Evolutionary conservation across 2,329 filamentous ascomycete genomes (phyloP), one percentile per base, ranked within the genome.

Genomic region (Esteya vermicola): DNA sequence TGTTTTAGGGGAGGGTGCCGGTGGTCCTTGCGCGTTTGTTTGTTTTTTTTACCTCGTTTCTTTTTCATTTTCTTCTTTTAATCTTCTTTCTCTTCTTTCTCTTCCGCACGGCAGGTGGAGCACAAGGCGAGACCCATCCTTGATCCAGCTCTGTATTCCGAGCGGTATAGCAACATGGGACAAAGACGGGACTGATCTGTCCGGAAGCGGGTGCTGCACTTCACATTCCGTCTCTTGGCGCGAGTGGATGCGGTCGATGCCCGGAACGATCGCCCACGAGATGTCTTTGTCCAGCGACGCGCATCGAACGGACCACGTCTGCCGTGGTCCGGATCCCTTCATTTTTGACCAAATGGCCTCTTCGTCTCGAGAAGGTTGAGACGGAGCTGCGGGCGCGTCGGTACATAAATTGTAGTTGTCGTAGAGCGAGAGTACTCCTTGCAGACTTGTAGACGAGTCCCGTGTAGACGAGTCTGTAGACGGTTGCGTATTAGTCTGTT

Each of bases 81-180:
- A 36, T 45, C 2, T 35, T 19, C 31, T 25, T 37, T 25, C 36
- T 33, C 33, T 22, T 32, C 20, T 34, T 30, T 33, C 16, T 28
- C 33, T 35, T 39, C 72, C 75, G 75, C 75, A 75, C 72, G 74
- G 73, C 73, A 74, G 75, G 75, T 80, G 75, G 75, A 80, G 75
- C 73, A 72, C 75, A 80, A 80, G 75, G 75, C 72, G 73, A 79
- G 75, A 75, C 57, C 64, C 63, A 74, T 80, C 75, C 75, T 80
- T 80, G 75, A 68, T 54, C 55, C 62, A 66, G 69, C 74, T 78
- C 72, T 79, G 75, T 80, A 80, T 79, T 79, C 75, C 72, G 75
- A 77, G 75, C 75, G 75, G 74, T 72, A 80, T 46, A 80, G 68
- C 47, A 63, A 49, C 36, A 42, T 36, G 13, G 30, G 16, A 23